Evolutionary conservation across 169 alveolate genomes (phyloP), one percentile per base, ranked within the genome.

Genomic region (Eimeria falciformis): DNA sequence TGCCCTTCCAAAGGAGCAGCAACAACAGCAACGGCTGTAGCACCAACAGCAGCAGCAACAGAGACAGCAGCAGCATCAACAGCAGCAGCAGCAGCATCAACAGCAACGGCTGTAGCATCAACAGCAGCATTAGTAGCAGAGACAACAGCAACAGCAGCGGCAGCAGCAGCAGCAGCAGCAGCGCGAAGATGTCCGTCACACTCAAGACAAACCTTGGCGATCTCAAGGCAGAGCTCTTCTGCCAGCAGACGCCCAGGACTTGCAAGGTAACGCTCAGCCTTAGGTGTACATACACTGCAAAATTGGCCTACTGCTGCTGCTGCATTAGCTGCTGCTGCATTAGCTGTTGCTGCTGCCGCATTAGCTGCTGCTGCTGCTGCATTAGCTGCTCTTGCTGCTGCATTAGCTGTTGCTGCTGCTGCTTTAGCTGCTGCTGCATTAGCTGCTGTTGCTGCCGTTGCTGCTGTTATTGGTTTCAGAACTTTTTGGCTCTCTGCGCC

Each of bases 181-280:
- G 21, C 71, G 68, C 45, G 21, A 53, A 27, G 46, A 96, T 96
- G 98, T 90, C 98, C 45, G 94, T 96, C 47, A 96, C 98, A 78
- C 78, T 96, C 68, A 96, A 95, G 87, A 96, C 98, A 37, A 95
- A 91, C 43, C 94, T 94, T 75, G 98, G 98, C 43, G 96, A 94
- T 45, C 75, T 96, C 62, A 96, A 96, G 95, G 94, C 95, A 11
- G 98, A 96, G 92, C 94, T 96, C 84, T 95, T 88, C 81, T 96
- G 98, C 79, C 95, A 93, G 75, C 97, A 96, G 78, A 56, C 97
- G 29, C 98, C 98, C 46, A 94, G 95, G 84, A 91, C 97, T 40
- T 96, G 98, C 93, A 95, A 96, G 93, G 97, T 95, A 75, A 40
- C 87, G 5, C n/a, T n/a, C n/a, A n/a, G n/a, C n/a, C n/a, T n/a